A percentile compares a stretch with the other conserved stretches of the same genome.
phyloP scores from a whole-genome alignment of 257 asterid species.

The Penstemon newberryi region DNA sequence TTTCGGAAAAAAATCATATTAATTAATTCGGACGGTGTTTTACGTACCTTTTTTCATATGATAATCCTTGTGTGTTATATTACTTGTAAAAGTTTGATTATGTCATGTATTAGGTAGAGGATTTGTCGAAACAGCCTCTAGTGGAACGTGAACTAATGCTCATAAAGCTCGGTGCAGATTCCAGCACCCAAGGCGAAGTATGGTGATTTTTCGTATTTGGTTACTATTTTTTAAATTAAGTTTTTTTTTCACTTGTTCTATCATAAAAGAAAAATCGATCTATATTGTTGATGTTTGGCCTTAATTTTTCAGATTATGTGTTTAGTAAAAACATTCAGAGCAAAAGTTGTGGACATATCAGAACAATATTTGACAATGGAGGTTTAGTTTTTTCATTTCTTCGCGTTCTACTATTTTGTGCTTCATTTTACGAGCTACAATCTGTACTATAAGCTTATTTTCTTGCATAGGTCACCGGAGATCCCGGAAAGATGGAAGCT shows the following conservation, averaged over 20 bases:
- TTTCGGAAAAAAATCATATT: too few species aligned
- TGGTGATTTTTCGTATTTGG: not conserved
- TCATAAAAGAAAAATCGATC: conserved; percentile 11
- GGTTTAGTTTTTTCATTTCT: conserved; percentile 40
- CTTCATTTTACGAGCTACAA: conserved; percentile 24
- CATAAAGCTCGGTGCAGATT: conserved; percentile 69
- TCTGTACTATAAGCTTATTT: conserved; percentile 9
- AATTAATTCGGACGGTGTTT: too few species aligned
- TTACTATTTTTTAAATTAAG: conserved; percentile 6
- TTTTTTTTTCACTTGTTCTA: conserved; percentile 3
- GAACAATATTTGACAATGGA: conserved; percentile 73
- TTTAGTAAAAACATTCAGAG: conserved; percentile 80
- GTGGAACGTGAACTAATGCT: conserved; percentile 93
- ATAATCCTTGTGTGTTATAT: not conserved
- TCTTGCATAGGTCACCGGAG: conserved; percentile 80
- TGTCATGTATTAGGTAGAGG: conserved; percentile 63
- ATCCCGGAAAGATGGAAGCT: conserved; percentile 89
- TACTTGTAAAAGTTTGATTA: conserved; percentile 18
- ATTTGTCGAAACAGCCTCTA: conserved; percentile 71
- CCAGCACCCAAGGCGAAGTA: conserved; percentile 71
- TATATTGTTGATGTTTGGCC: conserved; percentile 24
- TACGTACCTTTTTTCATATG: conserved; percentile 6
- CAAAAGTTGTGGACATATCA: conserved; percentile 72
- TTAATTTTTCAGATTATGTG: conserved; percentile 64
- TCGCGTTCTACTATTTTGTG: conserved; percentile 19